Evolutionary conservation across 345 rosid species (phyloP).

Genomic region (Aethionema arabicum): DNA sequence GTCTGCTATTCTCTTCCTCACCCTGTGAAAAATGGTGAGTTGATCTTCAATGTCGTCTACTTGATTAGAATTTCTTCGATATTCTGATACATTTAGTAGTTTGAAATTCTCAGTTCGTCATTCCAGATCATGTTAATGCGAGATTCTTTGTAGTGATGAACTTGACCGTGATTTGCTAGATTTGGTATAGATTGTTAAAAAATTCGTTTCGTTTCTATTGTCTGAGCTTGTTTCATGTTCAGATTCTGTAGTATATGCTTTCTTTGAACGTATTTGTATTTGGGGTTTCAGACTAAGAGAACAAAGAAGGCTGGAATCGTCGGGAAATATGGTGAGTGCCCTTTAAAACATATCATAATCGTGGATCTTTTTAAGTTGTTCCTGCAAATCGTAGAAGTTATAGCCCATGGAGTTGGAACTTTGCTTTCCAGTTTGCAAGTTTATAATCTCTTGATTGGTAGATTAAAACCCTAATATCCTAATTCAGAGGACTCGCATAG

Average conservation of each 20-base stretch:
- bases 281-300: conserved; percentile 51
- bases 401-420: neutral
- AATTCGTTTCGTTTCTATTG: neutral
- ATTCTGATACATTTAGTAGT: too few species aligned
- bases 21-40: conserved; percentile 27
- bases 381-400: neutral
- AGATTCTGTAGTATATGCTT: neutral
- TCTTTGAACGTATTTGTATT: neutral
- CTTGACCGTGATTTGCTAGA: neutral
- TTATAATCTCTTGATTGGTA: neutral
- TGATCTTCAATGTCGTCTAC: neutral
- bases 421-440: neutral
- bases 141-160: neutral
- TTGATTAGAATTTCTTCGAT: neutral
- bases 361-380: too few species aligned
- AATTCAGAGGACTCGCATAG: too few species aligned
- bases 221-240: neutral
- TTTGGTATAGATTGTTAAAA: neutral
- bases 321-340: conserved; percentile 49
- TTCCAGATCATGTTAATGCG: neutral
- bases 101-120: neutral
- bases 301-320: conserved; percentile 72
- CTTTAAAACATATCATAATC: neutral
- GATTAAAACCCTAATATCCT: neutral
- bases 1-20: neutral